These are phyloP conservation scores for Mycosphaerella sp. DNA, from an alignment of 2,329 filamentous ascomycete genomes.

Conservation along the genomic window DNA sequence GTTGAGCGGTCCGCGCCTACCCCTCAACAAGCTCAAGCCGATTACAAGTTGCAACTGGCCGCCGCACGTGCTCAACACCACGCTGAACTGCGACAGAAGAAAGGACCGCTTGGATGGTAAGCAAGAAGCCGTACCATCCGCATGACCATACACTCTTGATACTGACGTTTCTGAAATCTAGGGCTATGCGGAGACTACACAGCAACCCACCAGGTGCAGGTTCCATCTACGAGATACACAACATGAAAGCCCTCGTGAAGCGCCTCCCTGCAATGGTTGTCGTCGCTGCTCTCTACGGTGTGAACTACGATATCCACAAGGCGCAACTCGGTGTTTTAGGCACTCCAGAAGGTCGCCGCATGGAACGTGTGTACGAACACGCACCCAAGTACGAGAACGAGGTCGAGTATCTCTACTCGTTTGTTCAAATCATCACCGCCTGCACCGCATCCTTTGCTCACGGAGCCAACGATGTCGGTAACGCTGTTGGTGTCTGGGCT, in stretches of 20 bases:
- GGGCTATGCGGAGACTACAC: slow-evolving; percentile 9
- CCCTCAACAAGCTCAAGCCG: slow-evolving; percentile 6
- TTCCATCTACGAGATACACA: slow-evolving; percentile 11
- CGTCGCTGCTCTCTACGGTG: slow-evolving; percentile 12
- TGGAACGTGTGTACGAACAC: slow-evolving; percentile 51
- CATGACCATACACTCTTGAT: too few species aligned
- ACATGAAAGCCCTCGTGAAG: slow-evolving; percentile 8
- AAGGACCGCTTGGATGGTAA: slow-evolving; percentile 9
- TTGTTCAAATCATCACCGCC: slow-evolving; percentile 58
- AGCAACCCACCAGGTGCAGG: slow-evolving; percentile 10
- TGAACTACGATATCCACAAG: slow-evolving; percentile 38
- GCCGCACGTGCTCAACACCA: slow-evolving; percentile 8
- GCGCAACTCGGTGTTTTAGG: slow-evolving; percentile 14
- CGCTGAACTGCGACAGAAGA: slow-evolving; percentile 7
- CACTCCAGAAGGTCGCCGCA: slow-evolving; percentile 13
- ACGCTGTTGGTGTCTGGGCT: slow-evolving; percentile 55
- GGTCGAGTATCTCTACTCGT: slow-evolving; percentile 56
- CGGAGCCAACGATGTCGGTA: slow-evolving; percentile 56
- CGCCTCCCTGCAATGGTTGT: slow-evolving; percentile 11
- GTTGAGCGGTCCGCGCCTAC: background rate
- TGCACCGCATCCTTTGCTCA: slow-evolving; percentile 64
- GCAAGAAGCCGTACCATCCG: background rate
- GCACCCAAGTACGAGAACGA: slow-evolving; percentile 55
- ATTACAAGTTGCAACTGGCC: slow-evolving; percentile 7
- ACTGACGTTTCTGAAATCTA: too few species aligned